Base-by-base conservation (phyloP, 2,329 filamentous ascomycete species). In the Aureobasidium melanogenum region DNA sequence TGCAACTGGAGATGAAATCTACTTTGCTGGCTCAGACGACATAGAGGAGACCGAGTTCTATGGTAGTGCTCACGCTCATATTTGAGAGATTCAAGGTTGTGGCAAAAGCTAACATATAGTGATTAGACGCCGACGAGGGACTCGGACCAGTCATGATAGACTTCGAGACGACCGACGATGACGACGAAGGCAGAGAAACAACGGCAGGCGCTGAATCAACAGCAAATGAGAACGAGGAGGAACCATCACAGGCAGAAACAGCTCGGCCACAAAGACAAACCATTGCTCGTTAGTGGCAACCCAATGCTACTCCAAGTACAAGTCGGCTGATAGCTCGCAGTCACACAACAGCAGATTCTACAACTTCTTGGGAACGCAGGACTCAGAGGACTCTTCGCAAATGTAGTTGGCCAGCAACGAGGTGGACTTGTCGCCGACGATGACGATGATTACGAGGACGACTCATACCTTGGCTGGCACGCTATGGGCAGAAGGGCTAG, bases 361-460 rank as follows among this genome's bases (percentile, higher is more conserved):
- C 79, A 80, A 64, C 68, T 85, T 22, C 74, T 85, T n/a, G 78
- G 80, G 8, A 73, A 79, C 36, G 75, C 76, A 57, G 81, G 81
- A 36, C 71, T 86, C 6, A 77, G 79, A 58, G 77, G 79, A 34
- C 76, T 85, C 44, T 78, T 85, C 28, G 69, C 72, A 63, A 71
- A 72, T 56, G 57, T 47, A 9, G 67, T 66, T 64, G 67, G 34
- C 48, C 66, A 34, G 66, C 66, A 34, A 69, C 66, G 34, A 64
- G 66, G 68, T 28, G 63, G 62, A 26, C 63, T 70, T 14, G 66
- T 54, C 17, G 64, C 66, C 12, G 67, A 65, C 12, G 75, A 73
- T 51, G 73, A 77, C 17, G 71, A 73, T 5, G 74, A 76, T 19
- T 74, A 76, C 12, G 72, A 75, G 2, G 75, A 77, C 12, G 71